Base-by-base conservation (phyloP, 2,329 filamentous ascomycete genomes). In the Fusarium sp. region DNA sequence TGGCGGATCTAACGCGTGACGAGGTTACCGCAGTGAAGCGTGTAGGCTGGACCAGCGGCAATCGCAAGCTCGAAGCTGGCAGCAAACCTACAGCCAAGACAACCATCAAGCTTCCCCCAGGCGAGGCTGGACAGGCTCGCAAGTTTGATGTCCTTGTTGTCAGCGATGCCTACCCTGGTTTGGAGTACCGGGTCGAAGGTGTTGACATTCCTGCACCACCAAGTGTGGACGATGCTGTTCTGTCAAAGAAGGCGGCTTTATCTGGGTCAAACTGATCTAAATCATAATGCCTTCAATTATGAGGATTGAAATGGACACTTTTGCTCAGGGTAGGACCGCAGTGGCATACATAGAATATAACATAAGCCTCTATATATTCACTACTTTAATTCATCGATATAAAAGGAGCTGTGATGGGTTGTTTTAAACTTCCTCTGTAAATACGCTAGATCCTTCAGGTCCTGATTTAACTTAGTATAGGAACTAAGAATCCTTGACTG, bases 11-110 rank as follows among this genome's bases (percentile, higher is more conserved):
- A 4, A 83, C 82, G 1, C 86, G 82, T 9, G 93, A 95, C 63
- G 93, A 98, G 72, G 86, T 98, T 41, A 80, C 97, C 6, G 95
- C 92, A 4, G 84, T 99, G 68, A 98, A 97, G 85, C 86, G 96
- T 30, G 88, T 96, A 0, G 90, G 90, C 3, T 98, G 96, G 94
- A 77, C 77, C 37, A 61, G 58, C 30, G 71, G 56, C 21, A 74
- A 66, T 37, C 75, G 72, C 55, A 72, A 76, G 32, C 76, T 83
- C 12, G 79, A 79, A 18, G 75, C 80, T 7, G 84, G 84, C 7
- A 78, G 79, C 18, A 85, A 80, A 62, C 84, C 88, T 0, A 85
- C 82, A 14, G 86, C 88, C 2, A 87, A 82, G 75, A 82, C 88
- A 8, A 82, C 81, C 23, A 84, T 94, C 25, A 89, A 87, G 74